Base-by-base conservation (phyloP, 805 yeast species). In the Huiozyma sinensis region DNA sequence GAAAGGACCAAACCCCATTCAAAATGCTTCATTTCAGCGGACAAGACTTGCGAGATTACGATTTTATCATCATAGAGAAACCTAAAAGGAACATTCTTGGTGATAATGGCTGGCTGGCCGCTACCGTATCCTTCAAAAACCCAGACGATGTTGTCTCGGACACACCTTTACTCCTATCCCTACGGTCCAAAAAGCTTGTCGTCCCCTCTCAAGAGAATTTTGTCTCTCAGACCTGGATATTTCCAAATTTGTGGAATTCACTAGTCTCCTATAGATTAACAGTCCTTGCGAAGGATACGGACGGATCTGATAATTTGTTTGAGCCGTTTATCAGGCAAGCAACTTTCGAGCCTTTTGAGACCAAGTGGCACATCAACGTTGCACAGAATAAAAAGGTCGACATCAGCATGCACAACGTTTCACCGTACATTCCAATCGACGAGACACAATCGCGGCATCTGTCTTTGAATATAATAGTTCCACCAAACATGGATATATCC, bases 351-450 rank as follows among this genome's bases (percentile, higher is more conserved):
- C 83, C 84, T 0, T 72, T 66, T 51, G 96, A 89, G 58, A 72
- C 86, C 0, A 87, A 86, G 63, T 89, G 90, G 88, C 83, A 79
- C 53, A 62, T 82, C 7, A 71, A 79, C 44, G 47, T 79, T 1
- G 58, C 66, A 6, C 58, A 66, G 4, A 58, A 67, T 17, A 57
- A 67, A 24, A 61, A 68, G 68, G 46, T 66, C 55, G 47, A 59
- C 69, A 34, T 65, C 65, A 41, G 62, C 69, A 53, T 54, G 49
- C 90, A 84, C 55, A 82, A 84, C 29, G 70, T 77, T 27, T 79
- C 92, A 0, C 90, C 89, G 2, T 83, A 65, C 54, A 72, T 79
- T 2, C 88, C 92, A 5, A 29, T 51, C 5, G 50, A 57, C 12
- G 52, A 50, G 28, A 42, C 46, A 1, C 44, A 50, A 32, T 46